Evolutionary conservation across 371 early-diverging fungal genomes (phyloP), one percentile per base, ranked within the genome.

Genomic region (Mortierella sp.): DNA sequence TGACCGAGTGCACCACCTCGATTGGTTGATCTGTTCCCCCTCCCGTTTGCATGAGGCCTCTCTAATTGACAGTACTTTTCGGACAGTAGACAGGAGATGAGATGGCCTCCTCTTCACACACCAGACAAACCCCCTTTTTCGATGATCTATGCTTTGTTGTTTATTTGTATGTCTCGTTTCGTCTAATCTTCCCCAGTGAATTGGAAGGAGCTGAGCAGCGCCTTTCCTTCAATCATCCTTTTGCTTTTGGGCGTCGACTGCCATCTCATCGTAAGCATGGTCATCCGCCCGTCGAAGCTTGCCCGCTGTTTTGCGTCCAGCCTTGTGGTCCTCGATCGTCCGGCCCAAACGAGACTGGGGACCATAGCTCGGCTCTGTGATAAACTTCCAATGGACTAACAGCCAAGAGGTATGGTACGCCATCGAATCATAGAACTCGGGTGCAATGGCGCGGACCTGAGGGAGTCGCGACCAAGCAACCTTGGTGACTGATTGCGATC

Each of bases 401-500:
- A 89, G 68, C 99, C 99, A 98, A 25, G 96, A 96, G 43, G 92
- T 92, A 83, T 95, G 95, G 83, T 91, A 93, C 4, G 90, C 85
- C 50, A 98, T 80, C 50, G 84, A 87, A 73, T 97, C 90, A 85
- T 99, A 99, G 82, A 91, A 98, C 76, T 98, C 98, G 56, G 91
- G 87, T 1, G 98, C 99, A 46, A 93, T 84, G 18, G 87, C 74
- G 48, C 92, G 90, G 64, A 98, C 82, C 50, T 85, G 80, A 19
- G 98, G 98, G 15, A 99, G 87, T 56, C 90, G 89, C 29, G 95
- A 90, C 96, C 98, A 96, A 19, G 99, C 95, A 61, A 96, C 86
- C 88, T 92, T 74, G 67, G 66, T 64, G 65, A 77, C 69, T 73
- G 37, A 37, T 37, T 37, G 37, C 25, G 18, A 28, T 57, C 62